Conservation (phyloP, 352 stramenopile species). For the Pythium monospermum region DNA sequence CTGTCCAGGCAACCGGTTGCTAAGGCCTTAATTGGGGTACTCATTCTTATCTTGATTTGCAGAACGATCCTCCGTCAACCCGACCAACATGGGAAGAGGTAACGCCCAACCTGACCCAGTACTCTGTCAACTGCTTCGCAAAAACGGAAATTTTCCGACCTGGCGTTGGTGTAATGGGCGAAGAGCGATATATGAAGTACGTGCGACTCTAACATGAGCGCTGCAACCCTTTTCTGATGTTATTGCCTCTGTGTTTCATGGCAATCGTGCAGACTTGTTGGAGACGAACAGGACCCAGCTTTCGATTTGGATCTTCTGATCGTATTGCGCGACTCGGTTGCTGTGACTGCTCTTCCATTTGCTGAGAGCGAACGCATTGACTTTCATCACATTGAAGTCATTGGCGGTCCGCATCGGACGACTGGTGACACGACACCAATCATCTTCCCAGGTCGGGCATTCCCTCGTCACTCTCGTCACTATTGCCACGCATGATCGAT, state of each 20-base stretch:
- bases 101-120: conserved; percentile 69
- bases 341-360: conserved; percentile 33
- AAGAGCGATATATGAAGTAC: conserved; percentile 35
- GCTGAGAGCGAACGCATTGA: neutral
- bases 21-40: too few relatives aligned
- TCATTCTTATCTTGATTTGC: neutral
- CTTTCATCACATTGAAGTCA: conserved; percentile 44
- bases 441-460: conserved; percentile 51
- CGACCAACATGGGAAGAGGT: conserved; percentile 34
- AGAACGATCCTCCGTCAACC: conserved; percentile 80
- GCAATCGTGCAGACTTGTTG: conserved; percentile 33
- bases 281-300: conserved; percentile 50
- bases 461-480: neutral
- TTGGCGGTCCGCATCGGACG: conserved; percentile 48
- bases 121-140: conserved; percentile 72
- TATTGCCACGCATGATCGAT: neutral
- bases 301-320: conserved; percentile 50
- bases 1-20: too few relatives aligned
- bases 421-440: conserved; percentile 36
- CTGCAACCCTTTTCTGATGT: neutral
- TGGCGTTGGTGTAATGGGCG: conserved; percentile 40
- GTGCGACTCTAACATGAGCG: neutral
- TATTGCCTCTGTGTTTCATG: neutral
- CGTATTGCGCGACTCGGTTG: conserved; percentile 51
- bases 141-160: conserved; percentile 32